A percentile compares a stretch with the other conserved stretches of the same genome.
These are phyloP conservation scores for Ascochyta rabiei DNA, from an alignment of 2,329 filamentous ascomycete genomes.

Conservation along the genomic window DNA sequence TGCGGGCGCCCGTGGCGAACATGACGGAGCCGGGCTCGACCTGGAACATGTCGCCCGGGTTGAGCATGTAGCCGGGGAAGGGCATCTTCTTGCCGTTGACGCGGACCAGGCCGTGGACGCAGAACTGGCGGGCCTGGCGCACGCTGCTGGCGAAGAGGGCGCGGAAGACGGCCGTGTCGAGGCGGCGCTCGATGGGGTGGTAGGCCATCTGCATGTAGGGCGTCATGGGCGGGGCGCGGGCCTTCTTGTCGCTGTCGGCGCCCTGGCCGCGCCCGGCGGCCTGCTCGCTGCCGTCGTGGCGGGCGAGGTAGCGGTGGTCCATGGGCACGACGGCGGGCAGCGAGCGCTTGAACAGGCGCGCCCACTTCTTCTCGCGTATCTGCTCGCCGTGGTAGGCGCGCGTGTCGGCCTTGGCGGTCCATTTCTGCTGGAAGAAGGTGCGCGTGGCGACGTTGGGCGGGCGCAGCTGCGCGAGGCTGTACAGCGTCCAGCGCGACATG, in stretches of 20 bases:
- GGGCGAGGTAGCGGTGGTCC: slow-evolving; percentile 78
- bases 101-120: slow-evolving; percentile 88
- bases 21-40: slow-evolving; percentile 89
- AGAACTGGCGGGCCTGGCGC: slow-evolving; percentile 91
- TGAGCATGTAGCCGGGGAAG: slow-evolving; percentile 89
- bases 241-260: slow-evolving; percentile 29
- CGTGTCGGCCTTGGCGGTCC: slow-evolving; percentile 81
- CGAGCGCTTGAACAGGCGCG: slow-evolving; percentile 85
- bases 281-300: slow-evolving; percentile 79
- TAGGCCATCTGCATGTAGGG: slow-evolving; percentile 98
- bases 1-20: slow-evolving; percentile 80
- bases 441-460: slow-evolving; percentile 45
- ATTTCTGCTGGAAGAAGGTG: slow-evolving; percentile 99
- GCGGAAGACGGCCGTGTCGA: slow-evolving; percentile 94
- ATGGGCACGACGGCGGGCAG: slow-evolving; percentile 85
- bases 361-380: slow-evolving; percentile 90
- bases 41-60: slow-evolving; percentile 98
- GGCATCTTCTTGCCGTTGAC: slow-evolving; percentile 98
- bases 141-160: slow-evolving; percentile 93
- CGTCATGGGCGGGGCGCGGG: slow-evolving; percentile 57
- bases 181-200: slow-evolving; percentile 84
- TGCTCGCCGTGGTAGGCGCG: slow-evolving; percentile 95
- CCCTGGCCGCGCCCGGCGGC: slow-evolving; percentile 86
- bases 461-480: slow-evolving; percentile 72
- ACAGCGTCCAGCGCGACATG: slow-evolving; percentile 98